Conservation (phyloP, 768 basidiomycete genomes). For the Glaciozyma antarctica region DNA sequence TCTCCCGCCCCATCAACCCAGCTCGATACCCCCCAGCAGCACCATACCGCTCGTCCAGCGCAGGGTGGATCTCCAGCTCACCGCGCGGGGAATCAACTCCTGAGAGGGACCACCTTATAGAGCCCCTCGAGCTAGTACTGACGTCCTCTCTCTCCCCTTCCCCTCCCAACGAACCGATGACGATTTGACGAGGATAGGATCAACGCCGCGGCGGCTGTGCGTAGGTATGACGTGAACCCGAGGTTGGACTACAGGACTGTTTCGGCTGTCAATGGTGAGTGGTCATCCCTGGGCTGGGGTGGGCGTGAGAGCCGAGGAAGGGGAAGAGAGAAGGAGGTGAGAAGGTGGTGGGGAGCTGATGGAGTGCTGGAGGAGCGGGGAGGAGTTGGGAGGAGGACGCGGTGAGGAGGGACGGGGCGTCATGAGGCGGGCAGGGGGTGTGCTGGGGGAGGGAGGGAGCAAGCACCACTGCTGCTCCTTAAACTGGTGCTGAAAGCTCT, state of each 20-base stretch:
- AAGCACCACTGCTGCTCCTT: background rate
- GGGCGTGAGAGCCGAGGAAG: background rate
- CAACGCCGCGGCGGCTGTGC: conserved; percentile 29
- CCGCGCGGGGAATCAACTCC: background rate
- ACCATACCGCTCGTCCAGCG: background rate
- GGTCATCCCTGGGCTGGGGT: background rate
- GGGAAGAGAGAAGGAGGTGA: background rate
- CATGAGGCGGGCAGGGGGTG: too few species aligned
- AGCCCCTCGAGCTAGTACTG: background rate
- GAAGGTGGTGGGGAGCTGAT: background rate
- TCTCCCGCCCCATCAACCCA: background rate
- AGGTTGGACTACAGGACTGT: conserved; percentile 82
- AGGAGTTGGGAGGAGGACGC: too few species aligned
- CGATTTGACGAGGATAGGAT: conserved; percentile 9
- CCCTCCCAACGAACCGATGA: background rate
- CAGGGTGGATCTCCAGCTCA: background rate
- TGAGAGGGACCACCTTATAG: background rate
- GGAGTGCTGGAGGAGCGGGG: too few species aligned
- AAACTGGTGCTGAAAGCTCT: background rate
- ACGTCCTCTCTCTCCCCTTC: background rate
- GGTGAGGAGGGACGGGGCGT: too few species aligned
- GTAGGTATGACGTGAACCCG: conserved; percentile 29
- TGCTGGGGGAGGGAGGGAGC: too few species aligned
- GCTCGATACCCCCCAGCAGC: background rate
- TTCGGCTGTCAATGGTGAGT: conserved; percentile 79